A percentile compares a stretch with the other conserved stretches of the same genome.
phyloP scores from a whole-genome alignment of 2,329 filamentous ascomycete species.

The Colletotrichum tanaceti region DNA sequence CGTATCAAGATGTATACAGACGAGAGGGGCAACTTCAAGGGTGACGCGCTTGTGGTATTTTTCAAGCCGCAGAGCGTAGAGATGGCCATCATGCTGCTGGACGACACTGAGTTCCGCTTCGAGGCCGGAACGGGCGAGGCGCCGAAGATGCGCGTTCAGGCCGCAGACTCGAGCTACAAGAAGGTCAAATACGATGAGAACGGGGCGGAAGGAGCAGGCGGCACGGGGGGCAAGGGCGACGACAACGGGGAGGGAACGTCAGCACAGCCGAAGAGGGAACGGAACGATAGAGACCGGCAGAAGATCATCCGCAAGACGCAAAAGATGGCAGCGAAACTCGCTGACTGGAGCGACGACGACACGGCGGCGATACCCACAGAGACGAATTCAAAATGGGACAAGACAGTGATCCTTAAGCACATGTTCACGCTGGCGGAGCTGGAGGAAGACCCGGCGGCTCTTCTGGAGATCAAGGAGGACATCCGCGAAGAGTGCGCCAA shows the following conservation, averaged over 20 bases:
- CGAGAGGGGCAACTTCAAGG: slow-evolving; percentile 86
- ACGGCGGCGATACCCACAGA: slow-evolving; percentile 61
- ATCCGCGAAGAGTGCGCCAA: slow-evolving; percentile 90
- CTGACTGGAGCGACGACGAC: slow-evolving; percentile 96
- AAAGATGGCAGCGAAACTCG: slow-evolving; percentile 89
- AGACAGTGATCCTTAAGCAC: slow-evolving; percentile 86
- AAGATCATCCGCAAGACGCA: slow-evolving; percentile 94
- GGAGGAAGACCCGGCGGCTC: slow-evolving; percentile 82
- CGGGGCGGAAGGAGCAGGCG: slow-evolving; percentile 35
- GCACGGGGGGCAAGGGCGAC: slow-evolving; percentile 41
- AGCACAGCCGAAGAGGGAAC: slow-evolving; percentile 45
- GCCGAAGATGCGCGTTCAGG: slow-evolving; percentile 80
- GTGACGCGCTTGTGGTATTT: slow-evolving; percentile 92
- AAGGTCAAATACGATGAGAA: slow-evolving; percentile 76
- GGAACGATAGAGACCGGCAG: slow-evolving; percentile 76
- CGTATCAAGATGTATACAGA: slow-evolving; percentile 95
- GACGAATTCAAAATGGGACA: slow-evolving; percentile 72
- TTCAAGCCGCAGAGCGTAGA: slow-evolving; percentile 95
- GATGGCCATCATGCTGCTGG: slow-evolving; percentile 82
- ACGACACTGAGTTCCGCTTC: slow-evolving; percentile 84
- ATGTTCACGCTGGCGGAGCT: slow-evolving; percentile 93
- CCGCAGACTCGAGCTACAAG: slow-evolving; percentile 92
- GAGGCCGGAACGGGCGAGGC: slow-evolving; percentile 63
- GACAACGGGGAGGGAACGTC: slow-evolving; percentile 52
- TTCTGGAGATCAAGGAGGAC: slow-evolving; percentile 94